These are phyloP conservation scores for Xylariaceae sp. DNA, from an alignment of 2,329 filamentous ascomycete genomes.

Conservation along the genomic window DNA sequence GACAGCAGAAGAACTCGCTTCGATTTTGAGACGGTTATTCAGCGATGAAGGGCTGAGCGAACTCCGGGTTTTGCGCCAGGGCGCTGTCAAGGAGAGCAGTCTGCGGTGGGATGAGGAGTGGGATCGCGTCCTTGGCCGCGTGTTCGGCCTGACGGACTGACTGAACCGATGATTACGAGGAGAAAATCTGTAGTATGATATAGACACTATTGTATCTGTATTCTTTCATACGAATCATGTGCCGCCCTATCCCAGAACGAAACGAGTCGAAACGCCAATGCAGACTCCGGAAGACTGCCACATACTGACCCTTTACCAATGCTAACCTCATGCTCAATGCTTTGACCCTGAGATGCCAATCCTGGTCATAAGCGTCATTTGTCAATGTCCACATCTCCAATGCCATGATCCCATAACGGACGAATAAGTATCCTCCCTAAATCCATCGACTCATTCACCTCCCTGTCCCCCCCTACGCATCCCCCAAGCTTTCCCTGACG, in stretches of 20 bases:
- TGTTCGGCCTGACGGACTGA: slow-evolving; percentile 52
- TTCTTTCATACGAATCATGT: too few species aligned
- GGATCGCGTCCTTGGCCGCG: slow-evolving; percentile 72
- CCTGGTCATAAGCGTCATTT: too few species aligned
- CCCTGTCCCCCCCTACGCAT: slow-evolving; percentile 44
- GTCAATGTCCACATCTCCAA: slow-evolving; percentile 21
- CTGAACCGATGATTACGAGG: not conserved
- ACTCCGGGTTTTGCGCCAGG: slow-evolving; percentile 58
- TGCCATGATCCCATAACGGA: slow-evolving; percentile 30
- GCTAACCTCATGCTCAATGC: too few species aligned
- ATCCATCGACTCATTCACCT: too few species aligned
- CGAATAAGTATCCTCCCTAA: not conserved
- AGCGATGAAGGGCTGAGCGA: slow-evolving; percentile 43
- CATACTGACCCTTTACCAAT: not conserved
- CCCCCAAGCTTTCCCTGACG: slow-evolving; percentile 76
- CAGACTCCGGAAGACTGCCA: slow-evolving; percentile 10
- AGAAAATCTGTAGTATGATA: too few species aligned
- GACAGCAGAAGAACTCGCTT: slow-evolving; percentile 60
- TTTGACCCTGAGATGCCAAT: too few species aligned
- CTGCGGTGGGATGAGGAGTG: slow-evolving; percentile 90
- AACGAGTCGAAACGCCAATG: not conserved
- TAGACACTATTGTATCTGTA: not conserved
- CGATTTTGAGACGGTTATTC: slow-evolving; percentile 63
- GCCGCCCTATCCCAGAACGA: not conserved
- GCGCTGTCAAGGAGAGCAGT: slow-evolving; percentile 69